Evolutionary conservation across 1,139 yeast species (phyloP), one percentile per base, ranked within the genome.

Genomic region (Komagataea norvegica): DNA sequence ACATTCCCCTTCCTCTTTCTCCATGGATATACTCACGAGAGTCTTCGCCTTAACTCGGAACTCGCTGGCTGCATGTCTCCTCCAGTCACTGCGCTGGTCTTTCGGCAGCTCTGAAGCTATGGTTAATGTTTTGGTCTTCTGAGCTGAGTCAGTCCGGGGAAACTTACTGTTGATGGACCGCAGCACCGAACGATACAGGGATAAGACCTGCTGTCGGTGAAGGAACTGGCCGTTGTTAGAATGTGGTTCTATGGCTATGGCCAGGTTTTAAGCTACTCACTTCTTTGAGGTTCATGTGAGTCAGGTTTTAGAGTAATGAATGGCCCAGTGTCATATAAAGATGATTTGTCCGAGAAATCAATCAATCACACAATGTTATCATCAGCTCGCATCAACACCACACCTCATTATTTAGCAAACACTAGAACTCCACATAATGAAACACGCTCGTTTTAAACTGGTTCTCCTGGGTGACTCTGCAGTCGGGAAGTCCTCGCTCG

Each of bases 401-500:
- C 11, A 9, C 26, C 14, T 13, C 14, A 16, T n/a, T 13, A 16
- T 14, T n/a, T 19, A 6, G 8, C 5, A 6, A 13, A 16, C 11
- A 14, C 6, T 8, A 5, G 13, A 16, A 22, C 13, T 8, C 15
- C 16, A 18, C 29, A 16, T n/a, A 38, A 48, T 32, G 25, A 41
- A 46, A 20, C 42, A 38, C 25, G 52, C 49, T 2, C 41, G 42
- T 23, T 51, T 75, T 39, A 78, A 78, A 52, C 57, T 77, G 30
- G 85, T 78, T 3, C 63, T 78, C 8, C 36, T 42, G 14, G 45
- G 45, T 20, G 84, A 78, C 54, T 79, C 83, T 7, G 80, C 83
- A 4, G 83, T 77, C 20, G 84, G 84, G 20, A 77, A 39, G 54
- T 74, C 79, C 4, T 77, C 85, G 1, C 65, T 79, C 17, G 78